phyloP scores from a whole-genome alignment of 1,284 basidiomycete genomes.

The Sporisorium sorghi region DNA sequence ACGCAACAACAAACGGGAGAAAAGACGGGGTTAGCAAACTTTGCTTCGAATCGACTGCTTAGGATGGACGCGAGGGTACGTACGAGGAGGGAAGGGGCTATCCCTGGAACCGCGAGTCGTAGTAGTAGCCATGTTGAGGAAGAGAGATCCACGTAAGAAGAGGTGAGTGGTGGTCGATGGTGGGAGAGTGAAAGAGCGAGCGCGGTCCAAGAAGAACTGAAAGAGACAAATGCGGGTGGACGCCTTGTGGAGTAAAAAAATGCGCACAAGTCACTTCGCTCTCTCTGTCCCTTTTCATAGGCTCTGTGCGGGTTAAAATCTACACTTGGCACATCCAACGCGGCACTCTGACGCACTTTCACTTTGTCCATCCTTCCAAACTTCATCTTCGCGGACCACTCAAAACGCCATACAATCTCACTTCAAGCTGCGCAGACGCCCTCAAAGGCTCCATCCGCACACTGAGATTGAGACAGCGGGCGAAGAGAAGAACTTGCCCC shows the following conservation, averaged over 20 bases:
- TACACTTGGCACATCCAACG: not conserved
- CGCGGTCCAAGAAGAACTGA: constrained; percentile 4
- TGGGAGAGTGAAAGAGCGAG: constrained; percentile 1
- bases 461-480: not conserved
- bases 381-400: not conserved
- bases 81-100: constrained; percentile 52
- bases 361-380: not conserved
- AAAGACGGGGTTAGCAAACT: constrained; percentile 11
- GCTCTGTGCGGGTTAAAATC: too few relatives aligned
- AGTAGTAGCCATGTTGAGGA: constrained; percentile 43
- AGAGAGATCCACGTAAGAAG: not conserved
- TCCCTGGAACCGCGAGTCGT: constrained; percentile 53
- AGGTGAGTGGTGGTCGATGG: constrained; percentile 4
- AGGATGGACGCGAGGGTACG: constrained; percentile 2
- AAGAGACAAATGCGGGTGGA: not conserved
- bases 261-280: constrained; percentile 2
- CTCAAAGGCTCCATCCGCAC: too few relatives aligned
- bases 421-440: too few relatives aligned
- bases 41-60: not conserved
- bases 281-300: too few relatives aligned
- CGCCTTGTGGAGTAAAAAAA: not conserved
- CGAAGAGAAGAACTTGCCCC: constrained; percentile 2
- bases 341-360: constrained; percentile 31
- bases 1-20: not conserved
- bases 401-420: not conserved